Base-by-base conservation (phyloP, 306 rosid species). In the Potentilla sterilis region DNA sequence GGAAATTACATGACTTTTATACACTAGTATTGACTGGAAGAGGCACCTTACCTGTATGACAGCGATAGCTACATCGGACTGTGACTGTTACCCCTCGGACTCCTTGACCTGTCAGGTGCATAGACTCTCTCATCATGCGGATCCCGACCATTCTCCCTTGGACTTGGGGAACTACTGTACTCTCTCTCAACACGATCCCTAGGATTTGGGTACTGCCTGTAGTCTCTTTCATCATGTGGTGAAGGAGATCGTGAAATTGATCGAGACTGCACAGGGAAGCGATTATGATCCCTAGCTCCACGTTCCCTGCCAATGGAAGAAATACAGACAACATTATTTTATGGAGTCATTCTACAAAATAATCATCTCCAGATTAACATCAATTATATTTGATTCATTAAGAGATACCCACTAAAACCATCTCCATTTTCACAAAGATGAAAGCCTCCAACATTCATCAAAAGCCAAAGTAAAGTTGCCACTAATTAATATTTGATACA, bases 171-270 rank as follows among this genome's bases (percentile, higher is more conserved):
- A 80, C 85, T 80, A 70, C 84, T 81, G 77, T 80, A 61, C 42
- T 87, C 93, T 80, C 81, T 80, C 72, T 46, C 87, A 58, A 61
- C 88, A 34, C 64, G 79, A 5, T 35, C 69, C 24, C 5, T 37
- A 2, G 46, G 7, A 64, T n/a, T 64, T 35, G 43, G 69, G 46
- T 24, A 64, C 69, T 21, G 46, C 14, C 69, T 64, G 22, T 64
- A 34, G 13, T 61, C 69, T 74, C 69, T 74, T 74, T 47, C 69
- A 74, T 74, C 19, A 12, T n/a, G 59, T 10, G 75, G 63, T 32
- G 88, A 85, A 82, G 76, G 87, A 76, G 98, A 90, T 73, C 72
- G 89, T 77, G 97, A 94, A 85, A 84, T 77, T 86, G 97, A 92
- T 81, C 92, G 84, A 48, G 97, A 87, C 18, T 80, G 83, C 78